Evolutionary conservation across 805 yeast genomes (phyloP), one percentile per base, ranked within the genome.

Genomic region (Lipomyces kockii): DNA sequence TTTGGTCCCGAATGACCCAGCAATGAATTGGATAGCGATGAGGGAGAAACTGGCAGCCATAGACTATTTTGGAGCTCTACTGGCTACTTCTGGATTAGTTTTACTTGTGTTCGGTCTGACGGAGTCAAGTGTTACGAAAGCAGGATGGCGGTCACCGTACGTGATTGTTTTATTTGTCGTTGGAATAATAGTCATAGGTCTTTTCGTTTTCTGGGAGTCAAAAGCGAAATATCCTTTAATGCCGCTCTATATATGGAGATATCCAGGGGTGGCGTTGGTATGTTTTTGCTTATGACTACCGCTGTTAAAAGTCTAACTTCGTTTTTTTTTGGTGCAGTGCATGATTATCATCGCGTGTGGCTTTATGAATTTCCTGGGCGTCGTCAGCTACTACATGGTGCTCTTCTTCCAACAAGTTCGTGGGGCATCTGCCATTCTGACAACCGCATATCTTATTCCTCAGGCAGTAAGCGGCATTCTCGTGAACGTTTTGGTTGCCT

Each of bases 131-230:
- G 78, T 78, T 0, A 77, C 83, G 1, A 71, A 75, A 17, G 64
- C 76, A 14, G 78, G 84, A 6, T 83, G 86, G 86, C 71, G 72
- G 54, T 82, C 86, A 11, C 80, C 83, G 0, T 83, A 83, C 67
- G 82, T 84, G 68, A 77, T 82, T 64, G 83, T 81, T 4, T 73
- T 81, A 6, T 63, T 83, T 17, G 73, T 83, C n/a, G 77, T 81
- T 12, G 85, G 86, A 1, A 71, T 78, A 8, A 67, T 71, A 0
- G 60, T 84, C 12, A 68, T 84, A 37, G 74, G 73, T 0, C 70
- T 62, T 0, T 81, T 84, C 60, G 76, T 77, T 0, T 8, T 79
- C n/a, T 83, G 81, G 72, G 86, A 83, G 70, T 29, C 69, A 1
- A 78, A 78, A 56, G 67, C 80, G 0, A 61, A 69, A 55, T 70